Conservation (phyloP, 768 basidiomycete species). For the Strobilomyces echinocephalus region DNA sequence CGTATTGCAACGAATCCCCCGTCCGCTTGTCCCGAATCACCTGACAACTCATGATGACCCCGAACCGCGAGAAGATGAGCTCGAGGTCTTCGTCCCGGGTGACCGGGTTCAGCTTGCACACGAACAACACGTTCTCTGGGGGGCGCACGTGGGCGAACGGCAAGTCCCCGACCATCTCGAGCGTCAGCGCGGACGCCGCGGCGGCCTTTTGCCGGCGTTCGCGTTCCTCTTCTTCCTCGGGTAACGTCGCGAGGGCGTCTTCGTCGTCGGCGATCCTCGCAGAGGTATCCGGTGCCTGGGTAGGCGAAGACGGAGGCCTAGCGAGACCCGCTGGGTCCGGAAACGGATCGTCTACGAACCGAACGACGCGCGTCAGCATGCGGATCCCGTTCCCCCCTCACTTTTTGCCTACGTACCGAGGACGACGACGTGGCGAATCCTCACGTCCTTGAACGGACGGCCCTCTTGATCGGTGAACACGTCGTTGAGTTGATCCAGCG, state of each 20-base stretch:
- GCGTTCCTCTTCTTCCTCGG: slow-evolving; percentile 82
- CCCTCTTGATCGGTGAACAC: slow-evolving; percentile 85
- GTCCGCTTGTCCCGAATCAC: slow-evolving; percentile 95
- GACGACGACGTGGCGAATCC: slow-evolving; percentile 93
- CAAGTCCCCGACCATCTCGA: slow-evolving; percentile 99
- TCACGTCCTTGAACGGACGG: slow-evolving; percentile 87
- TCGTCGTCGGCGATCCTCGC: slow-evolving; percentile 95
- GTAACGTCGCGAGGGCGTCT: slow-evolving; percentile 74
- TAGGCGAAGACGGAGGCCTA: slow-evolving; percentile 71
- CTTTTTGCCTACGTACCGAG: slow-evolving; percentile 52
- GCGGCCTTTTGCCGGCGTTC: slow-evolving; percentile 84
- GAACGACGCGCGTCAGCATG: neutral
- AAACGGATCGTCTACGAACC: slow-evolving; percentile 81
- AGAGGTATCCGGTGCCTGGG: slow-evolving; percentile 76
- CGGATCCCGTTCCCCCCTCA: neutral
- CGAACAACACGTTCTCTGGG: slow-evolving; percentile 97
- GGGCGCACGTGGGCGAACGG: slow-evolving; percentile 98
- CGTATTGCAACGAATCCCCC: slow-evolving; percentile 95
- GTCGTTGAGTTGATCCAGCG: slow-evolving; percentile 89
- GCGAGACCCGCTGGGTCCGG: slow-evolving; percentile 77
- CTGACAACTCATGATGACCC: slow-evolving; percentile 94
- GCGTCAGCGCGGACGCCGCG: slow-evolving; percentile 86
- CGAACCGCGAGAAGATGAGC: slow-evolving; percentile 94
- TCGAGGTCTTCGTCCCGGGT: slow-evolving; percentile 95
- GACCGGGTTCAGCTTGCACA: slow-evolving; percentile 96